Percentiles rank a stretch among this genome's conserved stretches.
These are phyloP conservation scores for Pistacia vera DNA, from an alignment of 345 rosid genomes.

Conservation along the genomic window DNA sequence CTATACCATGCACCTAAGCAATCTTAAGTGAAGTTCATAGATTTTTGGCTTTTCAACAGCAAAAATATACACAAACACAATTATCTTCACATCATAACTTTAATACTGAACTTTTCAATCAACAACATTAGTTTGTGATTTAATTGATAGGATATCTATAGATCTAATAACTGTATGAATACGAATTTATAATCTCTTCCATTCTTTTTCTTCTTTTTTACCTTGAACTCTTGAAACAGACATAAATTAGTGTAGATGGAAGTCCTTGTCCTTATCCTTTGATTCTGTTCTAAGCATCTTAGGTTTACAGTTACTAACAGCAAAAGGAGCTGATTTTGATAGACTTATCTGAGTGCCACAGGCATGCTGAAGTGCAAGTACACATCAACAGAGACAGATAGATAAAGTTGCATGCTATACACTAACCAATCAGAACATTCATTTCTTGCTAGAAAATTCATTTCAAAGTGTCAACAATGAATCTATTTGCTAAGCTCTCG, in stretches of 20 bases:
- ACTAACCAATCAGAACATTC: background rate
- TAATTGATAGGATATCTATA: constrained; percentile 2
- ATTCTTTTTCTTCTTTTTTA: background rate
- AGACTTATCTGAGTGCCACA: background rate
- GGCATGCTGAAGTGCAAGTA: background rate
- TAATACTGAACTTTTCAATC: too few relatives aligned
- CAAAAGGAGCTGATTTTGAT: background rate
- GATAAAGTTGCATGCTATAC: background rate
- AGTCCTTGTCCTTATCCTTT: background rate
- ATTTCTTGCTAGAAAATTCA: background rate
- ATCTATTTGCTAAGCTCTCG: background rate
- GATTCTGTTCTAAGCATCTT: constrained; percentile 3
- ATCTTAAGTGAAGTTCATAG: background rate
- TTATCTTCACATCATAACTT: background rate
- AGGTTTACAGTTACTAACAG: background rate
- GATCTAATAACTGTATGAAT: background rate
- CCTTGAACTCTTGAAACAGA: constrained; percentile 6
- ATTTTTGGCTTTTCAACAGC: background rate
- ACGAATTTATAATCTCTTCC: background rate
- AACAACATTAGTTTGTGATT: background rate
- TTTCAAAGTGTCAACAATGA: constrained; percentile 5
- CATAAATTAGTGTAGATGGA: background rate
- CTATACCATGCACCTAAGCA: background rate
- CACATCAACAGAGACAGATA: background rate
- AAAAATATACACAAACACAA: background rate